Evolutionary conservation across 139 green algal genomes (phyloP).

Genomic region (Pleodorina starrii): DNA sequence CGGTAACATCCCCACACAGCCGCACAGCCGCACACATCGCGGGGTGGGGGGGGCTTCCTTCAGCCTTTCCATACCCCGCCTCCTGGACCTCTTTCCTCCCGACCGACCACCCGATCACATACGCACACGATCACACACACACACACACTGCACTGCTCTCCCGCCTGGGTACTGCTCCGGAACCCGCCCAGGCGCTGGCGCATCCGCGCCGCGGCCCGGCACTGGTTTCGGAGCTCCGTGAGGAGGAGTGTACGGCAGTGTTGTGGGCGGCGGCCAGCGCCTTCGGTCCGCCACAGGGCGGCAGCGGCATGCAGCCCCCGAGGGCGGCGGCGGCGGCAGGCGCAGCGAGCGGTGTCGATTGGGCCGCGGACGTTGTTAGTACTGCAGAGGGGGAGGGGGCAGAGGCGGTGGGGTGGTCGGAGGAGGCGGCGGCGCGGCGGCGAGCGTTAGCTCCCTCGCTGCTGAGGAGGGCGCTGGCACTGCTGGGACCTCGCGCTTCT

Average conservation of each 20-base stretch:
- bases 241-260: conserved; percentile 28
- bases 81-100: too few species aligned
- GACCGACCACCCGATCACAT: too few species aligned
- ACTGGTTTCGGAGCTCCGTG: not conserved
- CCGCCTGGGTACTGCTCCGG: too few species aligned
- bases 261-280: not conserved
- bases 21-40: too few species aligned
- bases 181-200: conserved; percentile 20
- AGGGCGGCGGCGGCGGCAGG: not conserved
- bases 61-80: too few species aligned
- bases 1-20: too few species aligned
- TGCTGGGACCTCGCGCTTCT: not conserved
- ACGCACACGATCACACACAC: too few species aligned
- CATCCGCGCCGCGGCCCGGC: not conserved
- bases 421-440: not conserved
- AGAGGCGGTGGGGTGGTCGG: too few species aligned
- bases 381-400: too few species aligned
- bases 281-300: not conserved
- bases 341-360: not conserved
- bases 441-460: not conserved
- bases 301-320: not conserved
- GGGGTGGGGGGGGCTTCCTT: too few species aligned
- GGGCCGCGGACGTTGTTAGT: too few species aligned
- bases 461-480: not conserved
- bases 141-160: too few species aligned